These are phyloP conservation scores for Scorias spongiosa DNA, from an alignment of 2,329 filamentous ascomycete species.

Conservation along the genomic window DNA sequence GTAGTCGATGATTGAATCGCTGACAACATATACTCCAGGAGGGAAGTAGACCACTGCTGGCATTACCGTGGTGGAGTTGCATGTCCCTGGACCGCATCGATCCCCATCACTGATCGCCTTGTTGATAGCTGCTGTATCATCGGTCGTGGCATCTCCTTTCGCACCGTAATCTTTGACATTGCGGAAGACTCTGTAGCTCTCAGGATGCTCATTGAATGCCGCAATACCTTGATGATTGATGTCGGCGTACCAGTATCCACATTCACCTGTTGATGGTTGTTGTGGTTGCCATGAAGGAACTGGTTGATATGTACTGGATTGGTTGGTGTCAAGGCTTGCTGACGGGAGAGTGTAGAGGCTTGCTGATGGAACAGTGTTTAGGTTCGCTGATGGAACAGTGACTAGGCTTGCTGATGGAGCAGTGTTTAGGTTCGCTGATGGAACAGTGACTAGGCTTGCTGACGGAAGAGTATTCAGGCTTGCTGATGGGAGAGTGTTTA, in stretches of 20 bases:
- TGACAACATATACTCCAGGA: constrained; percentile 41
- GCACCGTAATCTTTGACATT: constrained; percentile 34
- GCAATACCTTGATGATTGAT: constrained; percentile 34
- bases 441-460: not conserved
- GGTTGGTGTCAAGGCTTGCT: not conserved
- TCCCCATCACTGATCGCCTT: constrained; percentile 25
- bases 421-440: too few relatives aligned
- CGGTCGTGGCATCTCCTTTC: constrained; percentile 33
- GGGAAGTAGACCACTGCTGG: constrained; percentile 45
- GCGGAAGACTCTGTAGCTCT: constrained; percentile 30
- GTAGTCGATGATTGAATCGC: constrained; percentile 41
- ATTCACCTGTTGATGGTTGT: constrained; percentile 2
- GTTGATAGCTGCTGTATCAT: constrained; percentile 42
- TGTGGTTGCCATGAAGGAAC: constrained; percentile 2
- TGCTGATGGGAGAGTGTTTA: not conserved
- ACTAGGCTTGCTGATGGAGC: too few relatives aligned
- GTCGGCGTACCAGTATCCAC: constrained; percentile 27
- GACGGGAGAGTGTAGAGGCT: not conserved
- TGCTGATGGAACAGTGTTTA: not conserved
- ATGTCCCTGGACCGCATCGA: constrained; percentile 26
- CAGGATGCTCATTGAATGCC: constrained; percentile 29
- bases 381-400: too few relatives aligned
- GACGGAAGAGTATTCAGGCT: constrained; percentile 4
- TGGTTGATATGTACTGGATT: constrained; percentile 2
- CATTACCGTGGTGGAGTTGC: constrained; percentile 32